Evolutionary conservation across 768 basidiomycete genomes (phyloP), one percentile per base, ranked within the genome.

Genomic region (Rhodotorula paludigena): DNA sequence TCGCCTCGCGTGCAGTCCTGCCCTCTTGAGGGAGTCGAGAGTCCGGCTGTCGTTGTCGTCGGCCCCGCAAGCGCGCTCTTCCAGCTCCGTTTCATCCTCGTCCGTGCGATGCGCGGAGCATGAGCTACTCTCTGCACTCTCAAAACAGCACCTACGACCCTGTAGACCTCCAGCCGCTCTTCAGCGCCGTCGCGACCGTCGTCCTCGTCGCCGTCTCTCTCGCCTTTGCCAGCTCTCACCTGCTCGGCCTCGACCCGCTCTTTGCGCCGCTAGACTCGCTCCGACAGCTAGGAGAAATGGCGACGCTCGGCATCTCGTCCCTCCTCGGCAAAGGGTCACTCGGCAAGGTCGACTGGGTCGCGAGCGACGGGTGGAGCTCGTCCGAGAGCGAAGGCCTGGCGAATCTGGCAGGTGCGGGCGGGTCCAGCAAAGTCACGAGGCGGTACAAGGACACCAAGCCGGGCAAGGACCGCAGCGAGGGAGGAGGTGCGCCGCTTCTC

Each of bases 101-200:
- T n/a, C n/a, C 47, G 44, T 48, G 41, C 33, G 36, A 66, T 60
- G 64, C 32, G 7, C 47, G 18, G 33, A 59, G 49, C 38, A 66
- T 66, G 64, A 66, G 52, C 58, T 59, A 52, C 52, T 42, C 41
- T 6, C 35, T 25, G 10, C 48, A 38, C 32, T 10, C 3, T 5
- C 28, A 47, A 56, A 21, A 20, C 42, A 30, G 25, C n/a, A 0
- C 30, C 15, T 15, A 16, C 18, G 39, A 56, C 14, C n/a, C 45
- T n/a, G n/a, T 45, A 41, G 61, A 68, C 49, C 61, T 68, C 1
- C 66, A 68, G 45, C 66, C 66, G 3, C 20, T 68, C 23, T 32
- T 68, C 33, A 47, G 41, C 32, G 33, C 49, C 7, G 12, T 59
- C 44, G 36, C 57, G 16, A 9, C 14, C 36, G 45, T 52, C 44